phyloP scores from a whole-genome alignment of 257 asterid genomes.

The Avicennia marina region DNA sequence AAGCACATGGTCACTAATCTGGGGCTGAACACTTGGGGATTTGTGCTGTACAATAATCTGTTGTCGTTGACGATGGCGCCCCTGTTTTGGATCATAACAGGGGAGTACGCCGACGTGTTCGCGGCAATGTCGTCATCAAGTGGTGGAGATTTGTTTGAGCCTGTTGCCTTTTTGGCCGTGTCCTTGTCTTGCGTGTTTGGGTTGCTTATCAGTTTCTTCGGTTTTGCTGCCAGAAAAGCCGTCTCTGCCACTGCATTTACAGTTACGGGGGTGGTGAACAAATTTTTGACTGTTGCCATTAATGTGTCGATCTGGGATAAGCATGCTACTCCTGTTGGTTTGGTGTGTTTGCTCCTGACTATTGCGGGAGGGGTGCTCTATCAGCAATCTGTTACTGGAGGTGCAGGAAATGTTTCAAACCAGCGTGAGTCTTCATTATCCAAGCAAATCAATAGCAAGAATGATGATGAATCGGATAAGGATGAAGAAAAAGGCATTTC shows the following conservation, averaged over 20 bases:
- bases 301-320: conserved; percentile 97
- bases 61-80: conserved; percentile 94
- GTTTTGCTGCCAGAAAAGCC: conserved; percentile 95
- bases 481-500: conserved; percentile 56
- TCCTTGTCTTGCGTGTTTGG: conserved; percentile 89
- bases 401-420: conserved; percentile 35
- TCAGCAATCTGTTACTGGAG: conserved; percentile 91
- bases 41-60: conserved; percentile 73
- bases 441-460: conserved; percentile 34
- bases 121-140: conserved; percentile 38
- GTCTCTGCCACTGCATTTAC: conserved; percentile 96
- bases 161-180: conserved; percentile 66
- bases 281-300: conserved; percentile 87
- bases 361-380: conserved; percentile 84
- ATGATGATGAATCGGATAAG: conserved; percentile 15
- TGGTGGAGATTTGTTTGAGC: conserved; percentile 43
- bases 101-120: conserved; percentile 82
- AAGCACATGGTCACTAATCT: conserved; percentile 97
- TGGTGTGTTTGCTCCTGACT: conserved; percentile 76
- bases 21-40: conserved; percentile 94
- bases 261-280: conserved; percentile 94
- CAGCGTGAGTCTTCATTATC: conserved; percentile 32
- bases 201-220: conserved; percentile 93
- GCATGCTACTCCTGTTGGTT: conserved; percentile 87
- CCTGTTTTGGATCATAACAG: conserved; percentile 78